Conservation (phyloP, 208 protist species). For the Porcisia hertigi region DNA sequence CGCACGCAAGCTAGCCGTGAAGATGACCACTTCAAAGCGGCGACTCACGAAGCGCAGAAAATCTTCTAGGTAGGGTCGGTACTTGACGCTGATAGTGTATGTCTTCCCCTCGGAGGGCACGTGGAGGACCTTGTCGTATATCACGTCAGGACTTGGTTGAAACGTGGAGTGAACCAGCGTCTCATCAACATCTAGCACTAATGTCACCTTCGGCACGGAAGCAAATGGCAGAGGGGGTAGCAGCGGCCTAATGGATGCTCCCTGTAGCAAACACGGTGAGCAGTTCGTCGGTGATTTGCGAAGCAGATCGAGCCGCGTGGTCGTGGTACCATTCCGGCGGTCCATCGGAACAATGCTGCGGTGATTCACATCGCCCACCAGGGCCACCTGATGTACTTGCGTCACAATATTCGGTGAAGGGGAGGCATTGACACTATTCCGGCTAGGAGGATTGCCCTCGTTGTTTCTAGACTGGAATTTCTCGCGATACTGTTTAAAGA, state of each 20-base stretch:
- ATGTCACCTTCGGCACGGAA: conserved; percentile 29
- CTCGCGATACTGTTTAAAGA: conserved; percentile 32
- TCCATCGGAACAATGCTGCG: conserved; percentile 42
- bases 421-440: conserved; percentile 30
- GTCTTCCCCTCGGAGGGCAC: conserved; percentile 27
- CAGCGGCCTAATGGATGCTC: conserved; percentile 16
- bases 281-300: conserved; percentile 37
- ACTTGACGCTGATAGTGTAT: conserved; percentile 52
- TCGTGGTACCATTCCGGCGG: conserved; percentile 32
- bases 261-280: conserved; percentile 33
- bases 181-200: conserved; percentile 64
- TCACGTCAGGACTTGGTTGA: conserved; percentile 25
- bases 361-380: conserved; percentile 4
- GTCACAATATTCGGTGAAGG: conserved; percentile 27
- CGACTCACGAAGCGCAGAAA: conserved; percentile 53
- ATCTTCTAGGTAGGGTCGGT: conserved; percentile 50
- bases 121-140: conserved; percentile 43
- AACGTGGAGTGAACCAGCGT: conserved; percentile 60
- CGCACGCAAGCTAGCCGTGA: conserved; percentile 52
- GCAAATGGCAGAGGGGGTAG: conserved; percentile 33
- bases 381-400: conserved; percentile 17
- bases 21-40: conserved; percentile 67
- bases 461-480: conserved; percentile 15
- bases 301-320: conserved; percentile 33
- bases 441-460: conserved; percentile 18